Base-by-base conservation (phyloP, 192 early-diverging fungal genomes). In the Coemansia sp. region DNA sequence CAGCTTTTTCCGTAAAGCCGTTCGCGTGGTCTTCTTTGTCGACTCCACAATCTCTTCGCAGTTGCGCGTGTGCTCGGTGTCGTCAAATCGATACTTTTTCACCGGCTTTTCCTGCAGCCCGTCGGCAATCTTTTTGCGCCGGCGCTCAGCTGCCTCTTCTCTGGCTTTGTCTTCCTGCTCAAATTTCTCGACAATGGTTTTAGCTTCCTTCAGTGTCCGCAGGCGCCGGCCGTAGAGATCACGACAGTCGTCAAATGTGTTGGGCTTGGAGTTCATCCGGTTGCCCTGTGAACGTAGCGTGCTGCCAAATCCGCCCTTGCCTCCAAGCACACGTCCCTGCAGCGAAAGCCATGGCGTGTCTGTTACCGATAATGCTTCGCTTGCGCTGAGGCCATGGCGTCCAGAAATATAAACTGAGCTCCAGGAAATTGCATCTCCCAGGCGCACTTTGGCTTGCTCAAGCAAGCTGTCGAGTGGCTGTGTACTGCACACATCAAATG, bases 291-390 rank as follows among this genome's bases (percentile, higher is more conserved):
- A 91, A 62, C 95, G 86, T 61, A 99, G 76, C 82, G 92, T 92
- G 60, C 87, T 89, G 14, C 97, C 97, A 70, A 99, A 99, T 18
- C 97, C 97, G 35, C 97, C 97, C 56, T 96, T 96, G n/a, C 94
- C 94, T 24, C 94, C 94, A 4, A 70, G 57, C 16, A 93, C 9
- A 1, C 76, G 69, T 14, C 55, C 49, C 4, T 47, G 62, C 38
- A 79, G 33, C 6, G 54, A 38, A 14, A 79, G 59, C 65, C 76
- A 67, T 27, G 42, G 49, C 9, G 25, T 27, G 8, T 32, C 31
- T 16, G 14, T n/a, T 19, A 23, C 4, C 16, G 40, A 27, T 11
- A 79, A 47, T 5, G 66, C 33, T 30, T 71, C 69, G 11, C 21
- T n/a, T 2, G 53, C 59, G 3, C 54, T 56, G 11, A 69, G 32